These are phyloP conservation scores for Acephala macrosclerotiorum DNA, from an alignment of 2,329 filamentous ascomycete species.

Conservation along the genomic window DNA sequence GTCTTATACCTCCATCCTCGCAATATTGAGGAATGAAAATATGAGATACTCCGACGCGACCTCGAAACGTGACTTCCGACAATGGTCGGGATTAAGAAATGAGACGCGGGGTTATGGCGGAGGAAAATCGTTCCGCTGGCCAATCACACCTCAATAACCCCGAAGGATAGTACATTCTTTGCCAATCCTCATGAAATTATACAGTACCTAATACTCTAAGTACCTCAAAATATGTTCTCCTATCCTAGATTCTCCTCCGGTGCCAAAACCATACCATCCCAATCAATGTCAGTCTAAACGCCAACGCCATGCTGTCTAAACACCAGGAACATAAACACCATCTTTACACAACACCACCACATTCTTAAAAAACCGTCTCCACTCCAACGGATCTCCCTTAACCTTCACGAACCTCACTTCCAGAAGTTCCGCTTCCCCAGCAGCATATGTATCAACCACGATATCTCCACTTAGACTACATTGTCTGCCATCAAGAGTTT, in stretches of 20 bases:
- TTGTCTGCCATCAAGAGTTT: constrained; percentile 74
- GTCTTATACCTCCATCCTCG: constrained; percentile 11
- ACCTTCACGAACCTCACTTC: constrained; percentile 93
- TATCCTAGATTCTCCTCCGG: not conserved
- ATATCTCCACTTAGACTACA: constrained; percentile 80
- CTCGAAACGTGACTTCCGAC: not conserved
- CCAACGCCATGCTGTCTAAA: constrained; percentile 14
- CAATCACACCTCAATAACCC: not conserved
- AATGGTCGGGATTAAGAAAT: constrained; percentile 10
- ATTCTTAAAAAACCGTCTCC: constrained; percentile 96
- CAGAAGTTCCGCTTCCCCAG: constrained; percentile 67
- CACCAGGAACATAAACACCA: constrained; percentile 69
- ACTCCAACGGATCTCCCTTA: constrained; percentile 95
- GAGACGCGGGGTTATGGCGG: constrained; percentile 13
- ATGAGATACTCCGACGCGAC: constrained; percentile 16
- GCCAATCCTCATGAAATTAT: constrained; percentile 1
- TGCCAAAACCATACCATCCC: not conserved
- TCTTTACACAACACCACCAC: constrained; percentile 89
- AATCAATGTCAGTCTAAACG: constrained; percentile 2
- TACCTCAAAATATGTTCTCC: not conserved
- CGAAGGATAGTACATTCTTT: not conserved
- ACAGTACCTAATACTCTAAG: constrained; percentile 1
- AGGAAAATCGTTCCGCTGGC: constrained; percentile 10
- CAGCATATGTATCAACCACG: constrained; percentile 69
- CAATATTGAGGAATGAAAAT: not conserved